A percentile compares a stretch with the other conserved stretches of the same genome.
These are phyloP conservation scores for Podospora didyma DNA, from an alignment of 495 filamentous ascomycete genomes.

Conservation along the genomic window DNA sequence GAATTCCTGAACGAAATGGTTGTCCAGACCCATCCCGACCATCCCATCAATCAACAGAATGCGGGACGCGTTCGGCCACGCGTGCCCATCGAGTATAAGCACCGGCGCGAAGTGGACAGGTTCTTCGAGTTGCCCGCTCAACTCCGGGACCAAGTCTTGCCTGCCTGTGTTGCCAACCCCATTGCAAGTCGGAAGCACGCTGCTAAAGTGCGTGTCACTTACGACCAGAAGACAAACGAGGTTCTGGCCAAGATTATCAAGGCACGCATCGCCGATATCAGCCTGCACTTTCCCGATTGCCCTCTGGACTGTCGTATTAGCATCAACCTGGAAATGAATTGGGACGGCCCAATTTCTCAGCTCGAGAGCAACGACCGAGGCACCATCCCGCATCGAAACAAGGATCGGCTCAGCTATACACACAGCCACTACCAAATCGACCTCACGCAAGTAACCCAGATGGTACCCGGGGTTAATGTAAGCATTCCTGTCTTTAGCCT, in stretches of 20 bases:
- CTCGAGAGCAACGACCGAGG: constrained; percentile 30
- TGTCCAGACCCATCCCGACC: constrained; percentile 43
- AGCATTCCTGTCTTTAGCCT: constrained; percentile 16
- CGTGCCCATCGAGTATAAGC: constrained; percentile 72
- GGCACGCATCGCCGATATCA: constrained; percentile 75
- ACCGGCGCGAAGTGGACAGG: constrained; percentile 73
- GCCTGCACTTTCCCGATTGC: constrained; percentile 67
- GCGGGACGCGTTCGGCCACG: constrained; percentile 30
- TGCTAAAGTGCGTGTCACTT: constrained; percentile 71
- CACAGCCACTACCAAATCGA: constrained; percentile 85
- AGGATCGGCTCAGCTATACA: constrained; percentile 84
- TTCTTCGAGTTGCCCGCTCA: constrained; percentile 72
- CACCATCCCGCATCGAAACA: constrained; percentile 52
- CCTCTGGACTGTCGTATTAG: constrained; percentile 83
- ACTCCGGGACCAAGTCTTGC: constrained; percentile 36
- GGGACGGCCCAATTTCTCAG: constrained; percentile 61
- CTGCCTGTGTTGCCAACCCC: constrained; percentile 42
- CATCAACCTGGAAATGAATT: constrained; percentile 86
- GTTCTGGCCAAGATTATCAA: constrained; percentile 85
- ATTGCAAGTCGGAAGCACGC: constrained; percentile 52
- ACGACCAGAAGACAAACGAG: constrained; percentile 67
- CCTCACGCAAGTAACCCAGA: constrained; percentile 61
- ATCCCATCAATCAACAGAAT: constrained; percentile 40
- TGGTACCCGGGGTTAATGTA: constrained; percentile 41
- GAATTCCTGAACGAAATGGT: constrained; percentile 72